Evolutionary conservation across 1,284 basidiomycete genomes (phyloP), one percentile per base, ranked within the genome.

Genomic region (Cutaneotrichosporon sp.): DNA sequence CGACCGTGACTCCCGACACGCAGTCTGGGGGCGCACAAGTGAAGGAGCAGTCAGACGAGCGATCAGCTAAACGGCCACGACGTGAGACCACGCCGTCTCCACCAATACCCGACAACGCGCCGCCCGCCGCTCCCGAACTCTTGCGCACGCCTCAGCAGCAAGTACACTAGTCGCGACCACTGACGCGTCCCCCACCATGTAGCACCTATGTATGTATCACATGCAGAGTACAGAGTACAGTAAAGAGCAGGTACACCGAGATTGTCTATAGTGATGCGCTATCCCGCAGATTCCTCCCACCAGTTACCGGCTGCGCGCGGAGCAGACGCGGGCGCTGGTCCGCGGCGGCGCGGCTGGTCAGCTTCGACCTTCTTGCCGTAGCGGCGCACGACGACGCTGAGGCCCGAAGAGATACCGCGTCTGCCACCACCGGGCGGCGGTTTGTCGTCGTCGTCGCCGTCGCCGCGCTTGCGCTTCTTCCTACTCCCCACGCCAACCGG

Each of bases 331-430:
- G 56, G 30, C 15, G 53, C 49, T 13, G 51, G 47, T 4, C 58
- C 58, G 3, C 57, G 46, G 12, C 57, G 50, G 13, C 38, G 40
- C 5, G 53, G 54, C 54, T 59, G 53, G 30, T 59, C 52, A 46
- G 4, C 23, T 15, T 66, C 60, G 14, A 67, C 60, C 42, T 66
- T 62, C 54, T 67, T 61, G n/a, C 66, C 67, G 30, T 60, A 67
- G n/a, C 66, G 53, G 42, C 60, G 61, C 14, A 83, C 75, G 41
- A 87, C 72, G 0, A 82, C 83, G n/a, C 83, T 83, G 49, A 88
- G 66, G 1, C 87, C 87, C 0, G 83, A 85, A 56, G 84, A 86
- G 18, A 88, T 77, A 9, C 85, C 84, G 61, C 83, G 85, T 52
- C 80, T 73, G 1, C 83, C 83, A 15, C 82, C 81, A 3, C 80